Conservation (phyloP, 169 alveolate species). For the Ichthyophthirius multifiliis region DNA sequence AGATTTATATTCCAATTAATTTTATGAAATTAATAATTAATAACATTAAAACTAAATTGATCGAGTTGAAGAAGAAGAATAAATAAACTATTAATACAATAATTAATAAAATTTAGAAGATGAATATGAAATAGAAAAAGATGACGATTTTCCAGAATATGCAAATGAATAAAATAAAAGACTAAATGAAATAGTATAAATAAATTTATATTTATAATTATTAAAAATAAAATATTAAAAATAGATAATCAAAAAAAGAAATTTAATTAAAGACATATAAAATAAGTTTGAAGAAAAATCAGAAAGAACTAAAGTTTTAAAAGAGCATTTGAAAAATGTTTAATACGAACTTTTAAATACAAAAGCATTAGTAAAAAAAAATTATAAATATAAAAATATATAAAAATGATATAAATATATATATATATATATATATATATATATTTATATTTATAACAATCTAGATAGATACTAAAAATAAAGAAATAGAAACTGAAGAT, state of each 20-base stretch:
- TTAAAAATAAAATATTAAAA: too few species aligned
- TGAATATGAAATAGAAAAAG: slow-evolving; percentile 35
- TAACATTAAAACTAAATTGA: too few species aligned
- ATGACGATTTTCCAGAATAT: slow-evolving; percentile 80
- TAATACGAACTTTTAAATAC: slow-evolving; percentile 88
- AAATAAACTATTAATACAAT: too few species aligned
- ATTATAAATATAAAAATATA: not conserved
- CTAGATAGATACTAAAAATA: slow-evolving; percentile 84
- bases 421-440: too few species aligned
- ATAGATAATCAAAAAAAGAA: slow-evolving; percentile 65
- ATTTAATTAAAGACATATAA: slow-evolving; percentile 58
- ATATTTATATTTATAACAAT: too few species aligned
- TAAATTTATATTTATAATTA: too few species aligned
- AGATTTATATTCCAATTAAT: too few species aligned
- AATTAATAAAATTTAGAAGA: too few species aligned
- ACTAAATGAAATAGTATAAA: slow-evolving; percentile 78
- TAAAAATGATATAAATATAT: too few species aligned
- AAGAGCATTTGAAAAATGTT: slow-evolving; percentile 84
- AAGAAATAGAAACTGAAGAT: slow-evolving; percentile 90
- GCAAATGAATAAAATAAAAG: slow-evolving; percentile 88
- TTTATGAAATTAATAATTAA: too few species aligned
- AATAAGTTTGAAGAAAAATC: slow-evolving; percentile 84
- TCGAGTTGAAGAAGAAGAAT: too few species aligned
- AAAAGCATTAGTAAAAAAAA: slow-evolving; percentile 76
- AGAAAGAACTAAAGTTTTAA: slow-evolving; percentile 81